Evolutionary conservation across 306 rosid genomes (phyloP).

Genomic region (Inga oerstediana): DNA sequence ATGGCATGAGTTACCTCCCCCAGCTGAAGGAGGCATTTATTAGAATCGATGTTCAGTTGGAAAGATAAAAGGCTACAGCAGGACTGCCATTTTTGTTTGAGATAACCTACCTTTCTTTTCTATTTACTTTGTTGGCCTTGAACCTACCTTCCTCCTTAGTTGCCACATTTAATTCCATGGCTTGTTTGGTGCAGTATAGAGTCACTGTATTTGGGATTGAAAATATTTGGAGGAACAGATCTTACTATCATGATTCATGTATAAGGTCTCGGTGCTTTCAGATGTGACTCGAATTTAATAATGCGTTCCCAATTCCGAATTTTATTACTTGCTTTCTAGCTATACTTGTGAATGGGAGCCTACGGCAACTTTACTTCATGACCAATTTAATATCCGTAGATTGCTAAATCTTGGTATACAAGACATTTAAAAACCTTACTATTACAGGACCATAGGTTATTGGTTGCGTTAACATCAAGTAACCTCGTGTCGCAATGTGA

Average conservation of each 20-base stretch:
- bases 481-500: background rate
- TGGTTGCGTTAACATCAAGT: background rate
- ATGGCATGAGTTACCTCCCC: constrained; percentile 3
- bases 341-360: background rate
- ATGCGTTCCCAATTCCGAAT: background rate
- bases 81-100: constrained; percentile 1
- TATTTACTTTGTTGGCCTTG: background rate
- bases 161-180: background rate
- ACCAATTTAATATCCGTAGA: background rate
- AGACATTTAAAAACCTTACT: background rate
- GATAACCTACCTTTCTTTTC: constrained; percentile 4
- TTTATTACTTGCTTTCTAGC: background rate
- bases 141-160: background rate
- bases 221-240: background rate
- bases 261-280: background rate
- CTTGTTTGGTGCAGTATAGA: background rate
- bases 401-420: background rate
- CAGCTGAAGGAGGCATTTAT: constrained; percentile 11
- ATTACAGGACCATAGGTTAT: background rate
- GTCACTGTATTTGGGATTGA: background rate
- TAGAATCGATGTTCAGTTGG: constrained; percentile 11
- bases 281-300: background rate
- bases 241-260: background rate
- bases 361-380: background rate
- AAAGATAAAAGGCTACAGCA: background rate